Evolutionary conservation across 2,329 filamentous ascomycete species (phyloP), one percentile per base, ranked within the genome.

Genomic region (Cytospora leucostoma): DNA sequence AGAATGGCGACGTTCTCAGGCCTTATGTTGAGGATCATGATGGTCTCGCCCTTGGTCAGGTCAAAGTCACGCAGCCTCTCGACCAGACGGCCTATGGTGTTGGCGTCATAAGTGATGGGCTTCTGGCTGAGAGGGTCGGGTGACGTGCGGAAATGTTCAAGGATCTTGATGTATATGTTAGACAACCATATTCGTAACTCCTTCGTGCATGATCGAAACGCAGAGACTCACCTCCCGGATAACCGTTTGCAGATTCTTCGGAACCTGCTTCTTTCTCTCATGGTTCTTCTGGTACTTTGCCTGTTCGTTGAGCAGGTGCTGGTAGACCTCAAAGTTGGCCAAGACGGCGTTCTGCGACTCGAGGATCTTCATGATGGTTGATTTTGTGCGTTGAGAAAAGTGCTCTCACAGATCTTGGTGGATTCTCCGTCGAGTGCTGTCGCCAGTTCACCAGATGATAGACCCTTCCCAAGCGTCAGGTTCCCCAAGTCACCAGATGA

Each of bases 241-340:
- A 32, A 90, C 76, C 0, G 82, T 86, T 70, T 86, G 83, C 3
- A 87, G 77, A 67, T 88, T 88, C 32, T 78, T 78, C 1, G 84
- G 84, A 4, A 83, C 79, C 49, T 81, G 54, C 59, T 57, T 59
- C 51, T 59, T 62, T 52, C 56, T 66, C 50, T 63, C 57, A 17
- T 57, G 78, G 17, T 79, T 80, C 66, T 82, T 82, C 59, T 78
- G 74, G 50, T 77, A 75, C 70, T 84, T 80, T 69, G 86, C 75
- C 58, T 80, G 80, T 70, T 86, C 83, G 54, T 87, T 82, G 7
- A 77, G 76, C 47, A 92, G 76, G 69, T 91, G 88, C 62, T 82
- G 79, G 70, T 87, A 88, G 67, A 92, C 88, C 79, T 92, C 90
- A 67, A 85, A 88, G 74, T 92, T 92, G 73, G 86, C 85, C 71